These are phyloP conservation scores for Kwoniella dejecticola DNA, from an alignment of 768 basidiomycete species.

Conservation along the genomic window DNA sequence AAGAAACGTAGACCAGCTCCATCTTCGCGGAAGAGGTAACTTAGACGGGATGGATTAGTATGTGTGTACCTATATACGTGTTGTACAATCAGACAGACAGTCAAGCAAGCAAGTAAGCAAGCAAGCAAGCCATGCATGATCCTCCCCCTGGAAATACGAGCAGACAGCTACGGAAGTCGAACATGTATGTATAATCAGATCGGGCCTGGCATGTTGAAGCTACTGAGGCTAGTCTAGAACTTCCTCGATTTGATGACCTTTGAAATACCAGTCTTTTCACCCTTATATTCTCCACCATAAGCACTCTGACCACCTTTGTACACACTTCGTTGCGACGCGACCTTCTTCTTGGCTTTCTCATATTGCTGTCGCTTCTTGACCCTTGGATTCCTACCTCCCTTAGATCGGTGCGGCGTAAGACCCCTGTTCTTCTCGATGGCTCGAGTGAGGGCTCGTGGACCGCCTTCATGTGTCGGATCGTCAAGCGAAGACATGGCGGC, in stretches of 20 bases:
- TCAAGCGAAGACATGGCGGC: constrained; percentile 27
- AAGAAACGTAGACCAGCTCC: constrained; percentile 55
- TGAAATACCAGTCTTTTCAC: constrained; percentile 90
- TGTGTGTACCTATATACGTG: not conserved
- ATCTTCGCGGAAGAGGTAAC: constrained; percentile 30
- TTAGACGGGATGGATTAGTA: not conserved
- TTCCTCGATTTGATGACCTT: constrained; percentile 84
- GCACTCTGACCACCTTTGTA: constrained; percentile 80
- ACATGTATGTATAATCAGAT: too few species aligned
- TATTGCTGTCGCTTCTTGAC: constrained; percentile 93
- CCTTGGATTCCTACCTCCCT: constrained; percentile 90
- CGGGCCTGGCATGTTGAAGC: too few species aligned
- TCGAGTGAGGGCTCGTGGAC: constrained; percentile 84
- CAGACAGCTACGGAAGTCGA: too few species aligned
- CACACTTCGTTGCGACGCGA: constrained; percentile 84
- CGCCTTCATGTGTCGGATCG: constrained; percentile 59
- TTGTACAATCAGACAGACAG: too few species aligned
- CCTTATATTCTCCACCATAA: constrained; percentile 74
- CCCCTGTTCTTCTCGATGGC: constrained; percentile 93
- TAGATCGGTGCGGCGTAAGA: constrained; percentile 83
- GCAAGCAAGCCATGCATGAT: not conserved
- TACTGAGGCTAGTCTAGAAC: constrained; percentile 58
- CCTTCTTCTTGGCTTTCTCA: constrained; percentile 92
- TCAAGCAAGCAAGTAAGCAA: too few species aligned
- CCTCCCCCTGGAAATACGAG: not conserved